Conservation (phyloP, 371 early-diverging fungal genomes). For the Actinomucor elegans region DNA sequence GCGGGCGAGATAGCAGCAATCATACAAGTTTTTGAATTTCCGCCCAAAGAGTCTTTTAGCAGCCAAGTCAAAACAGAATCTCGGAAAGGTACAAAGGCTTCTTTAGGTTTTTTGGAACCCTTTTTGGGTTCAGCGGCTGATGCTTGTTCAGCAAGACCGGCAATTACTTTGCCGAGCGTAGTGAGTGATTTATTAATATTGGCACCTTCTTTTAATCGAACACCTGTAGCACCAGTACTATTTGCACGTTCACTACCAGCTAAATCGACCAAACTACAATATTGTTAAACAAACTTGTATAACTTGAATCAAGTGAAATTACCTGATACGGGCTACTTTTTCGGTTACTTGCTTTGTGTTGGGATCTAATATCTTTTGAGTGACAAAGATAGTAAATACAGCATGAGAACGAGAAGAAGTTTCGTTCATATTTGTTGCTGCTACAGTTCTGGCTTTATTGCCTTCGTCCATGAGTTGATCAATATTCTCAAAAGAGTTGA, state of each 20-base stretch:
- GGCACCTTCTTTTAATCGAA: conserved; percentile 95
- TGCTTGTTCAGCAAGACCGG: conserved; percentile 80
- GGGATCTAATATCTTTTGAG: conserved; percentile 56
- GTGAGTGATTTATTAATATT: conserved; percentile 96
- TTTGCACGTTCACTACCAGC: conserved; percentile 96
- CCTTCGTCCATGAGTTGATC: conserved; percentile 83
- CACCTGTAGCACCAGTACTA: conserved; percentile 93
- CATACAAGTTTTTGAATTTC: conserved; percentile 90
- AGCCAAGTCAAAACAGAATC: conserved; percentile 76
- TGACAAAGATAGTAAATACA: conserved; percentile 84
- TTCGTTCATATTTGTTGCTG: conserved; percentile 96
- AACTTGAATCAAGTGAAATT: not conserved
- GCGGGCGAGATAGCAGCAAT: conserved; percentile 81
- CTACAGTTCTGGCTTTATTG: conserved; percentile 86
- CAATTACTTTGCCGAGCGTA: conserved; percentile 96
- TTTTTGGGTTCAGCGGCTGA: conserved; percentile 29
- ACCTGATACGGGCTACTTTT: conserved; percentile 63
- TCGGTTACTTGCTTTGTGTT: conserved; percentile 62
- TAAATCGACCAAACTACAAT: conserved; percentile 71
- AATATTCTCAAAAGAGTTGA: conserved; percentile 74
- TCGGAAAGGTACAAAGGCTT: conserved; percentile 20
- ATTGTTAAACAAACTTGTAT: not conserved
- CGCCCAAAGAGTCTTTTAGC: conserved; percentile 87
- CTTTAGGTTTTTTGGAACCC: conserved; percentile 46
- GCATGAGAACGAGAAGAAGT: conserved; percentile 93